phyloP scores from a whole-genome alignment of 2,329 filamentous ascomycete genomes.

The Sporothrix mexicana region DNA sequence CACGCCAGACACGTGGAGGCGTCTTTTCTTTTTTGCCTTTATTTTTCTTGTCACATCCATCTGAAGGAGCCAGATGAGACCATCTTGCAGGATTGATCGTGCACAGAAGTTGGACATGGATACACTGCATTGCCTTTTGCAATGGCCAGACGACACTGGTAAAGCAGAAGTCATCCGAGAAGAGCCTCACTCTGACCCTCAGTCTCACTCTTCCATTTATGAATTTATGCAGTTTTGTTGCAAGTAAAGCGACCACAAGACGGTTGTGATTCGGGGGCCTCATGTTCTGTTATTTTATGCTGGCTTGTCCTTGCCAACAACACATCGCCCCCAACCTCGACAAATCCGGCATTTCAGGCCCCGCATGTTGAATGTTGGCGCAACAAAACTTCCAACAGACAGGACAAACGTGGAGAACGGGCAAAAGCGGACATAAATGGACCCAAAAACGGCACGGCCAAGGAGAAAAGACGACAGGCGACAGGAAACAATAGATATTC shows the following conservation, averaged over 20 bases:
- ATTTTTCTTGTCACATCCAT: not conserved
- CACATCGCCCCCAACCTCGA: not conserved
- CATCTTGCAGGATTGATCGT: slow-evolving; percentile 3
- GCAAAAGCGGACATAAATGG: not conserved
- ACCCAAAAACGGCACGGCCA: not conserved
- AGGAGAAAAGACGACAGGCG: not conserved
- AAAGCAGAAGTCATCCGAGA: not conserved
- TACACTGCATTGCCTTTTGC: slow-evolving; percentile 1
- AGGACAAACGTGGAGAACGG: not conserved
- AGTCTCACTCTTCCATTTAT: slow-evolving; percentile 1
- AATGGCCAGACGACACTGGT: not conserved
- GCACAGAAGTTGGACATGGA: too few relatives aligned
- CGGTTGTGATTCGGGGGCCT: not conserved
- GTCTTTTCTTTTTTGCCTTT: not conserved
- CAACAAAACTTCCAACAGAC: not conserved
- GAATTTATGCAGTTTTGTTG: not conserved
- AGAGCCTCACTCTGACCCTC: not conserved
- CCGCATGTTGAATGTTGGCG: not conserved
- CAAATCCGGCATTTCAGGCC: slow-evolving; percentile 9
- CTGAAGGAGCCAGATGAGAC: not conserved
- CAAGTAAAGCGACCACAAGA: not conserved
- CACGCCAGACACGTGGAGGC: slow-evolving; percentile 5
- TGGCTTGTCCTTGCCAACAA: not conserved
- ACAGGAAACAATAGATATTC: not conserved
- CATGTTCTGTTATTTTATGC: not conserved